These are phyloP conservation scores for Saraca asoca DNA, from an alignment of 331 rosid genomes.

Conservation along the genomic window DNA sequence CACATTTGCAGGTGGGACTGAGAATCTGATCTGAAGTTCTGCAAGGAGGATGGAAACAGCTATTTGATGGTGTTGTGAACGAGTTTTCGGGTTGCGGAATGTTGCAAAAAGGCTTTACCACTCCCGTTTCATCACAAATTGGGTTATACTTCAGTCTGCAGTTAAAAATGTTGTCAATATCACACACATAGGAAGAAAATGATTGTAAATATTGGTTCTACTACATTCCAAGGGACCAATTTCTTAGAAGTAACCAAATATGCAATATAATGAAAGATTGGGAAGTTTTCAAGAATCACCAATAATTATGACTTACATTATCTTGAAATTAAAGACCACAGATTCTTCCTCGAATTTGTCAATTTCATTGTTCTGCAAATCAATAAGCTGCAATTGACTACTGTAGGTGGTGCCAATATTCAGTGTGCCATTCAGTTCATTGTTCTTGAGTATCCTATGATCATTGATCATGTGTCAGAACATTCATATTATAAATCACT, in stretches of 20 bases:
- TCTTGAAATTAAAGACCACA: slow-evolving; percentile 6
- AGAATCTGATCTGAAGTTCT: slow-evolving; percentile 26
- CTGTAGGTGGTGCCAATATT: slow-evolving; percentile 28
- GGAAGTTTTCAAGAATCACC: background rate
- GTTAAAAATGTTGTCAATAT: background rate
- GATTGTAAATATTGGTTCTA: slow-evolving; percentile 7
- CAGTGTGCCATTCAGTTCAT: slow-evolving; percentile 34
- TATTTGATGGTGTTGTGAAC: slow-evolving; percentile 27
- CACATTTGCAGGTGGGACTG: slow-evolving; percentile 63
- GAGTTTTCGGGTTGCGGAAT: background rate
- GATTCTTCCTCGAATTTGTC: background rate
- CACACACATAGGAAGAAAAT: background rate
- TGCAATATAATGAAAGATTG: slow-evolving; percentile 1
- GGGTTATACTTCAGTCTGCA: slow-evolving; percentile 58
- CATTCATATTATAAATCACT: background rate
- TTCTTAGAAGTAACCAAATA: slow-evolving; percentile 10
- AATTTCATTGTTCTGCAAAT: slow-evolving; percentile 52
- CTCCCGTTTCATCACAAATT: slow-evolving; percentile 39
- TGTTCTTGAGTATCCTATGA: slow-evolving; percentile 32
- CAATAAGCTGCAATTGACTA: slow-evolving; percentile 34
- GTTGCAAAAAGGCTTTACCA: slow-evolving; percentile 34
- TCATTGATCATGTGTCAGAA: slow-evolving; percentile 24
- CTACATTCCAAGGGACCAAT: background rate
- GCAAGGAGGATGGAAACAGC: slow-evolving; percentile 44
- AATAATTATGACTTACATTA: slow-evolving; percentile 46